phyloP scores from a whole-genome alignment of 208 protist species.

The Acanthamoeba polyphaga region DNA sequence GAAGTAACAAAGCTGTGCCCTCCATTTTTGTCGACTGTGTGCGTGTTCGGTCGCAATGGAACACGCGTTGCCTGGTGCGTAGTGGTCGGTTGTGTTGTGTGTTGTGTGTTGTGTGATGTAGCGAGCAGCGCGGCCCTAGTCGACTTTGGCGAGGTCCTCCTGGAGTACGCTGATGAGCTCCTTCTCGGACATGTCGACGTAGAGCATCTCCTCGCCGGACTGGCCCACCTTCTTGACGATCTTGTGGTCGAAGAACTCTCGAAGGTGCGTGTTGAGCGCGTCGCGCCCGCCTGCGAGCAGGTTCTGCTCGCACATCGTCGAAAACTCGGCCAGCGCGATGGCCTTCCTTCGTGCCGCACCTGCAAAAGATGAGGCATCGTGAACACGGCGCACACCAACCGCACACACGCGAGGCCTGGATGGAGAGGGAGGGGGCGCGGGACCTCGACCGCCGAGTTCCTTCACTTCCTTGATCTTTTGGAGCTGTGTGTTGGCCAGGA shows the following conservation, averaged over 20 bases:
- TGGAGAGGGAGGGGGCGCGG: neutral
- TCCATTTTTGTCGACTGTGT: no score
- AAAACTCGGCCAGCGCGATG: conserved; percentile 66
- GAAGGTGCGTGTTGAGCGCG: conserved; percentile 6
- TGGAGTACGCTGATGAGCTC: conserved; percentile 15
- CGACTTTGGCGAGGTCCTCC: neutral
- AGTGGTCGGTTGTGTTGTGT: neutral
- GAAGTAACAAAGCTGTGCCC: neutral
- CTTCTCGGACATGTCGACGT: conserved; percentile 50
- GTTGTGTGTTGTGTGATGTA: neutral
- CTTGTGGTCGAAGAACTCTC: conserved; percentile 59
- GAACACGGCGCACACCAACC: no score
- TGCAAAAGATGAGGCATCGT: neutral
- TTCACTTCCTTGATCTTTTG: conserved; percentile 47
- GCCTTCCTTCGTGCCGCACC: neutral
- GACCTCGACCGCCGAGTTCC: neutral
- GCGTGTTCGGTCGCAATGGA: no score
- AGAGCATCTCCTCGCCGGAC: conserved; percentile 13
- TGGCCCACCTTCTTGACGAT: conserved; percentile 48
- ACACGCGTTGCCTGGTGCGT: no score
- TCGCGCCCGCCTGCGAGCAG: conserved; percentile 44
- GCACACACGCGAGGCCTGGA: no score
- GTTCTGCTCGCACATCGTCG: conserved; percentile 57
- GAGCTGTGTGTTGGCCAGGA: conserved; percentile 25
- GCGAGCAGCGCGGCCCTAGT: neutral